A percentile compares a stretch with the other conserved stretches of the same genome.
phyloP scores from a whole-genome alignment of 2,329 filamentous ascomycete genomes.

The Penicillium glabrum region DNA sequence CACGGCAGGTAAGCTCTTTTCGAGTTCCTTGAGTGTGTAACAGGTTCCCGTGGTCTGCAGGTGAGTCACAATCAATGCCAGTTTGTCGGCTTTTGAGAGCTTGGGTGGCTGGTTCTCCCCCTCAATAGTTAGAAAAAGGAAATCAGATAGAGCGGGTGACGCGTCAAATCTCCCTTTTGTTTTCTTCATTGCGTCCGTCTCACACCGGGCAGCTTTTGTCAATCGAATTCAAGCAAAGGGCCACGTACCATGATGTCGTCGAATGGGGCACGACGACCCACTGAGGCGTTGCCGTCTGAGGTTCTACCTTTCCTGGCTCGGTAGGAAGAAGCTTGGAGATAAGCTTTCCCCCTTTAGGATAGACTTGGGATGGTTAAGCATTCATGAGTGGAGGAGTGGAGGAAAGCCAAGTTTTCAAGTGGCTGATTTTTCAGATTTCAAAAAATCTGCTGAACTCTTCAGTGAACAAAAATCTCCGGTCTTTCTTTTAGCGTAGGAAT shows the following conservation, averaged over 20 bases:
- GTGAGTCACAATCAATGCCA: slow-evolving; percentile 58
- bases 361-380: slow-evolving; percentile 3
- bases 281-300: not conserved
- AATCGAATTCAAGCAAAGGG: not conserved
- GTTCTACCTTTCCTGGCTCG: not conserved
- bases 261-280: slow-evolving; percentile 2
- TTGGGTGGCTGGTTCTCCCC: slow-evolving; percentile 48
- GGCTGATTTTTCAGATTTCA: slow-evolving; percentile 23
- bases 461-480: not conserved
- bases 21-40: slow-evolving; percentile 67
- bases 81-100: slow-evolving; percentile 58
- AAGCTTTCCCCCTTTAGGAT: slow-evolving; percentile 4
- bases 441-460: slow-evolving; percentile 11
- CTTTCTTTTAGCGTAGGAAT: not conserved
- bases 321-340: slow-evolving; percentile 1
- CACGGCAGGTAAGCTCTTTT: slow-evolving; percentile 62
- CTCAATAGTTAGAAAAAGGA: not conserved
- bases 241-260: slow-evolving; percentile 17
- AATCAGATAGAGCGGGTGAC: not conserved
- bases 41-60: slow-evolving; percentile 61
- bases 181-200: not conserved
- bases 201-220: not conserved
- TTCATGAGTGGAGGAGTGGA: slow-evolving; percentile 7
- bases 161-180: slow-evolving; percentile 15
- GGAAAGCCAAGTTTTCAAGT: slow-evolving; percentile 14